A percentile compares a stretch with the other conserved stretches of the same genome.
Evolutionary conservation across 108 stramenopile species (phyloP).

Genomic region (Aureococcus anophagefferens): DNA sequence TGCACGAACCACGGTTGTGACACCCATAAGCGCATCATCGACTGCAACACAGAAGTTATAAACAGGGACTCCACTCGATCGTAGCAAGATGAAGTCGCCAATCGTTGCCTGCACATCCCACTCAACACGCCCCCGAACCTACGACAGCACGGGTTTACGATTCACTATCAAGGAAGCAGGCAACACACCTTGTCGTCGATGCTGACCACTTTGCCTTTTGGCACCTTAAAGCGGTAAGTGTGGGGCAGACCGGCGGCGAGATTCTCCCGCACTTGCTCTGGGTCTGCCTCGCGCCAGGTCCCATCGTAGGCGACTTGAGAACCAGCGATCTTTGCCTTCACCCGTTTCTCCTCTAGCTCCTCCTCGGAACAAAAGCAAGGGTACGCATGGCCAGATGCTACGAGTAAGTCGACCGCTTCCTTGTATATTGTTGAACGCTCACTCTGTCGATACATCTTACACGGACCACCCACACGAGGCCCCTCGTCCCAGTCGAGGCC

Average conservation of each 20-base stretch:
- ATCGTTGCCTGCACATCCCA: constrained; percentile 95
- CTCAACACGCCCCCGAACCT: constrained; percentile 76
- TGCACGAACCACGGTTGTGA: constrained; percentile 89
- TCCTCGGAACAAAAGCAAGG: constrained; percentile 89
- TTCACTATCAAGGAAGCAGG: too few relatives aligned
- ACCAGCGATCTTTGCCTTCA: constrained; percentile 73
- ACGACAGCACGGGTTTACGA: too few relatives aligned
- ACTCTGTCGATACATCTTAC: constrained; percentile 34
- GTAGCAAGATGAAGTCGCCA: constrained; percentile 89
- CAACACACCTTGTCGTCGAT: constrained; percentile 88
- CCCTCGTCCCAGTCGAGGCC: constrained; percentile 91
- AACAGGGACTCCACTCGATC: constrained; percentile 81
- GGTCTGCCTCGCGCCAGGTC: constrained; percentile 89
- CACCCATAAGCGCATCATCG: constrained; percentile 89
- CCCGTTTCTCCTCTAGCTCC: constrained; percentile 69
- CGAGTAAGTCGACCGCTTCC: constrained; percentile 25
- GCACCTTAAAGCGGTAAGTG: constrained; percentile 83
- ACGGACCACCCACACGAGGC: constrained; percentile 31
- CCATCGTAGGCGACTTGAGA: constrained; percentile 81
- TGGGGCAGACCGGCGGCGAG: constrained; percentile 66
- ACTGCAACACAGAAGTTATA: constrained; percentile 99
- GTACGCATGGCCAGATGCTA: constrained; percentile 64
- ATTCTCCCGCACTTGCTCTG: constrained; percentile 62
- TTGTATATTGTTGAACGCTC: constrained; percentile 38
- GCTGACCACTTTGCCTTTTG: constrained; percentile 62